phyloP scores from a whole-genome alignment of 139 green algal genomes.

The Coelastrella sp. region DNA sequence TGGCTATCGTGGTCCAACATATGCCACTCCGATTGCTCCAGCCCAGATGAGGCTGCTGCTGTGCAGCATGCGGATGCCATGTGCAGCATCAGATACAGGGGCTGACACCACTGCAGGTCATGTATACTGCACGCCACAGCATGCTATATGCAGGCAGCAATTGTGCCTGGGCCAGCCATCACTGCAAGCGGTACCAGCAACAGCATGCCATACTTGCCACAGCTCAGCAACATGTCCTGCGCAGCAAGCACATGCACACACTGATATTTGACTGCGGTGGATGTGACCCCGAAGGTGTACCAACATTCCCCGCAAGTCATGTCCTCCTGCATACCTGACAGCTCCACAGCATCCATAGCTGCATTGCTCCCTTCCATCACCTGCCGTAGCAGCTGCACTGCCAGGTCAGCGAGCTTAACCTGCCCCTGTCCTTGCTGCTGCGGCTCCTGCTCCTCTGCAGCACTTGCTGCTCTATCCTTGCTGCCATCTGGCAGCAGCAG shows the following conservation, averaged over 20 bases:
- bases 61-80: no score
- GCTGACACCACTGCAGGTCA: no score
- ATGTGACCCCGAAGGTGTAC: constrained; percentile 55
- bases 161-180: no score
- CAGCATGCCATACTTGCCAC: no score
- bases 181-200: no score
- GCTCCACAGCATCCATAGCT: background rate
- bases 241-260: constrained; percentile 45
- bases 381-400: constrained; percentile 25
- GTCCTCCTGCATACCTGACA: constrained; percentile 21
- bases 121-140: no score
- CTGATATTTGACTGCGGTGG: constrained; percentile 38
- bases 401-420: constrained; percentile 7
- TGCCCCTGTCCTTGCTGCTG: constrained; percentile 20
- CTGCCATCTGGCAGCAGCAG: constrained; percentile 62
- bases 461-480: background rate
- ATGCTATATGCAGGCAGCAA: no score
- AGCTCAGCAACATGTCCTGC: constrained; percentile 51
- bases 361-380: background rate
- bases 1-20: constrained; percentile 56
- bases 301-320: no score
- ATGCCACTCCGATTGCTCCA: background rate
- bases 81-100: no score
- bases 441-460: constrained; percentile 20
- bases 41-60: no score